Evolutionary conservation across 768 basidiomycete species (phyloP).

Genomic region (Boletus speciosus): DNA sequence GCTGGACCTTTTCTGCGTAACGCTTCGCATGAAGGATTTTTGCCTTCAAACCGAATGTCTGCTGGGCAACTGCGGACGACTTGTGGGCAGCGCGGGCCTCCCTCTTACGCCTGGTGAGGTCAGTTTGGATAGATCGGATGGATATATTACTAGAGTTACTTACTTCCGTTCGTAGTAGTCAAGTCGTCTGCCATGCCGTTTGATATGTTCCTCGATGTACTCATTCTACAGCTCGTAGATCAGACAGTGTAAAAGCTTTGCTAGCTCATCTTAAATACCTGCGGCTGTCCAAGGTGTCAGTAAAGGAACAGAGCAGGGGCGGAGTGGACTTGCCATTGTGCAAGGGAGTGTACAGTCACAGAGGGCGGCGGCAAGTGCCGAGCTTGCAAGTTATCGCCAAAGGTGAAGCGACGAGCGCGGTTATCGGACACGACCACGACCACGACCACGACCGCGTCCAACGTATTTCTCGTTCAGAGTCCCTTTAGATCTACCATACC

Average conservation of each 20-base stretch:
- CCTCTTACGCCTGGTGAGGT: conserved; percentile 62
- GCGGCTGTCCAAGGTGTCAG: conserved; percentile 48
- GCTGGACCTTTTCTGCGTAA: conserved; percentile 95
- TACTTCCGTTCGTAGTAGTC: conserved; percentile 96
- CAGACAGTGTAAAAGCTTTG: conserved; percentile 3
- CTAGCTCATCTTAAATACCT: conserved; percentile 41
- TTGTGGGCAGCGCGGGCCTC: conserved; percentile 76
- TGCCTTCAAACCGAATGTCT: conserved; percentile 93
- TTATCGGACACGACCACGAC: conserved; percentile 11
- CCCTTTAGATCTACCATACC: neutral
- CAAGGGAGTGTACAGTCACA: neutral
- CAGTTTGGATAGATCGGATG: neutral
- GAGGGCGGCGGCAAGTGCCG: conserved; percentile 28
- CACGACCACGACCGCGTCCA: conserved; percentile 1
- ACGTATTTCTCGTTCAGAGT: neutral
- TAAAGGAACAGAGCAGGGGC: neutral
- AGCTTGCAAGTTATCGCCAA: neutral
- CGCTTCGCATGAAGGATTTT: conserved; percentile 97
- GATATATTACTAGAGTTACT: conserved; percentile 27
- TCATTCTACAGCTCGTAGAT: conserved; percentile 66
- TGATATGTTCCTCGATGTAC: conserved; percentile 98
- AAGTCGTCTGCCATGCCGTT: conserved; percentile 91
- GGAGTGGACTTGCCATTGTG: conserved; percentile 27
- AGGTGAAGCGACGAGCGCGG: neutral
- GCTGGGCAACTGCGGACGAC: conserved; percentile 83